phyloP scores from a whole-genome alignment of 495 filamentous ascomycete species.

The Astrocystis sublimbata region DNA sequence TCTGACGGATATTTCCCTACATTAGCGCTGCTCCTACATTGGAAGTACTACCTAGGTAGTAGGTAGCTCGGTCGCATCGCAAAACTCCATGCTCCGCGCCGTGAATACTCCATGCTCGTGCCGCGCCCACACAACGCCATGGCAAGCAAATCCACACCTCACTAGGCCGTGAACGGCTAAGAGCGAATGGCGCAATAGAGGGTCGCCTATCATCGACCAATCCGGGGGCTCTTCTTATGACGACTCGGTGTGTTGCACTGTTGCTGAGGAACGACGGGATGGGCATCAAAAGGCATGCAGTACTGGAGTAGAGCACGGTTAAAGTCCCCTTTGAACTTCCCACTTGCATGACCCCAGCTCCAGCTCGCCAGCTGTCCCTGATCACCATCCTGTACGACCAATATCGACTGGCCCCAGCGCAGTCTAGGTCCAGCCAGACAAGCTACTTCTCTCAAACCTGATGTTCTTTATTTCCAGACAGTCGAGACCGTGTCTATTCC shows the following conservation, averaged over 20 bases:
- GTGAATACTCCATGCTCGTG: background rate
- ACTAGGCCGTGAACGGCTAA: constrained; percentile 17
- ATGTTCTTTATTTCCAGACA: background rate
- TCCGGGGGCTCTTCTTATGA: constrained; percentile 5
- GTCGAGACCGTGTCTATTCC: background rate
- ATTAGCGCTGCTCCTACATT: too few species aligned
- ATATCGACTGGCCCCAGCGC: background rate
- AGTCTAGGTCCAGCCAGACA: background rate
- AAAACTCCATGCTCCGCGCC: background rate
- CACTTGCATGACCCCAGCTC: background rate
- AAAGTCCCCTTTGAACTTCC: background rate
- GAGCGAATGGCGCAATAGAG: constrained; percentile 21
- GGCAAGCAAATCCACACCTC: background rate
- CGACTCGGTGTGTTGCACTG: constrained; percentile 5
- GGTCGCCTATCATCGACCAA: constrained; percentile 8
- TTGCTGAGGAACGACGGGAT: constrained; percentile 4
- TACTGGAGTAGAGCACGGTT: constrained; percentile 4
- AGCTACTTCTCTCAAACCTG: background rate
- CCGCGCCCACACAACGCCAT: background rate
- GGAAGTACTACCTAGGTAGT: background rate
- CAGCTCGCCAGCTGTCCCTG: background rate
- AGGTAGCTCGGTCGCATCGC: background rate
- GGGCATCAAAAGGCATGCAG: background rate
- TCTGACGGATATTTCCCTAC: too few species aligned
- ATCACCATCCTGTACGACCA: background rate